phyloP scores from a whole-genome alignment of 768 basidiomycete species.

The Boletellus sp. region DNA sequence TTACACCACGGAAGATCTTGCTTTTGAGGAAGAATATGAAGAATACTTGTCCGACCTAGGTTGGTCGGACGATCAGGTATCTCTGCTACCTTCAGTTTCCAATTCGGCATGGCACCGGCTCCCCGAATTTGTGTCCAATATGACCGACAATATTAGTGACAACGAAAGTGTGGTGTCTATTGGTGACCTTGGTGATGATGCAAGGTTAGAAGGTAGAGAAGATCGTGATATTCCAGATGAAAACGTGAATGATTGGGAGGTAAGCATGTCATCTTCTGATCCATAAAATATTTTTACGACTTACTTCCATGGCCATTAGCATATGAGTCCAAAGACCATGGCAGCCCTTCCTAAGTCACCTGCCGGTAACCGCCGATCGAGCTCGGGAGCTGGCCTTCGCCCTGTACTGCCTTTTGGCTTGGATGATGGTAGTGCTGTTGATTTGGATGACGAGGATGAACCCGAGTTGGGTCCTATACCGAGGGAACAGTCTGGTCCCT shows the following conservation, averaged over 20 bases:
- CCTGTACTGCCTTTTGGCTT: slow-evolving; percentile 77
- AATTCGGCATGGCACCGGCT: slow-evolving; percentile 79
- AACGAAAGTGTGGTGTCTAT: slow-evolving; percentile 91
- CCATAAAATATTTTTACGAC: neutral
- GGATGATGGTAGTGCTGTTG: slow-evolving; percentile 72
- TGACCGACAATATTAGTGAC: slow-evolving; percentile 88
- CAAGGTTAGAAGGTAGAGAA: slow-evolving; percentile 61
- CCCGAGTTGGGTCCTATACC: slow-evolving; percentile 72
- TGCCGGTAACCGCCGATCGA: slow-evolving; percentile 74
- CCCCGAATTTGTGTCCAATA: slow-evolving; percentile 72
- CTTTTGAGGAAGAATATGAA: slow-evolving; percentile 96
- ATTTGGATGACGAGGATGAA: slow-evolving; percentile 69
- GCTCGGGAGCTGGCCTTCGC: slow-evolving; percentile 78
- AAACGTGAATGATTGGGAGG: slow-evolving; percentile 96
- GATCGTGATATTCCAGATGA: slow-evolving; percentile 65
- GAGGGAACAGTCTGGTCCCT: slow-evolving; percentile 67
- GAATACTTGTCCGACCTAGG: slow-evolving; percentile 90
- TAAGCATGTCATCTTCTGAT: slow-evolving; percentile 34
- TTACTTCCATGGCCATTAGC: slow-evolving; percentile 42
- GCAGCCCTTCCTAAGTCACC: slow-evolving; percentile 91
- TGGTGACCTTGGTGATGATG: slow-evolving; percentile 81
- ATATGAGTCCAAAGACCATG: slow-evolving; percentile 96
- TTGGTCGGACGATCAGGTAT: slow-evolving; percentile 57
- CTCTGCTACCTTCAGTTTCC: slow-evolving; percentile 32
- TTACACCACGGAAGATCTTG: slow-evolving; percentile 90